A percentile compares a stretch with the other conserved stretches of the same genome.
Evolutionary conservation across 805 yeast genomes (phyloP).

Genomic region (Henningerozyma blattae): DNA sequence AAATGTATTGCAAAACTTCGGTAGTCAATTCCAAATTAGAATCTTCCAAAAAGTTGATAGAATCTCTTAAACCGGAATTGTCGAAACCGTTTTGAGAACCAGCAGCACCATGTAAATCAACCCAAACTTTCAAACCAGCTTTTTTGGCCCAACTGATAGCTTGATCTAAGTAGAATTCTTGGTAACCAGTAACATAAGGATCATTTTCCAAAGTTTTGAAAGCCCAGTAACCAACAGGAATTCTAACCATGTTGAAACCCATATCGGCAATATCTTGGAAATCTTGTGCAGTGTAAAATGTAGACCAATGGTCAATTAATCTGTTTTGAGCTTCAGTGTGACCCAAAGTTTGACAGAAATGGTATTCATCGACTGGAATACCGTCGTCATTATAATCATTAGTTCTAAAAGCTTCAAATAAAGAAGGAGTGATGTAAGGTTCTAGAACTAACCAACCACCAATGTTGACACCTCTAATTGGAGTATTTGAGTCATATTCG

Average conservation of each 20-base stretch:
- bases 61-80: conserved; percentile 78
- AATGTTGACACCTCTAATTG: conserved; percentile 35
- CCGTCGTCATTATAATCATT: conserved; percentile 4
- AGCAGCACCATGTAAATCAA: conserved; percentile 87
- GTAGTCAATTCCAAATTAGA: conserved; percentile 40
- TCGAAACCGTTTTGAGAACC: conserved; percentile 94
- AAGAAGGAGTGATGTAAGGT: conserved; percentile 58
- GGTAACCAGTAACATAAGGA: conserved; percentile 73
- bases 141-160: conserved; percentile 68
- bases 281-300: conserved; percentile 65
- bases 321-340: conserved; percentile 27
- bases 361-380: conserved; percentile 42
- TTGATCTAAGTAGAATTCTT: conserved; percentile 51
- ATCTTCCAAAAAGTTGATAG: conserved; percentile 36
- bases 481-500: conserved; percentile 9
- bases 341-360: conserved; percentile 39
- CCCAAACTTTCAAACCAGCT: conserved; percentile 63
- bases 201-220: conserved; percentile 47
- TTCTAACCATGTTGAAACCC: conserved; percentile 74
- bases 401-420: conserved; percentile 27
- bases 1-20: conserved; percentile 40
- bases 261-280: conserved; percentile 40
- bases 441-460: conserved; percentile 70
- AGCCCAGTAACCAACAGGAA: conserved; percentile 94
- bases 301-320: conserved; percentile 51